Base-by-base conservation (phyloP, 1,284 basidiomycete species). In the Vanrija sp. region DNA sequence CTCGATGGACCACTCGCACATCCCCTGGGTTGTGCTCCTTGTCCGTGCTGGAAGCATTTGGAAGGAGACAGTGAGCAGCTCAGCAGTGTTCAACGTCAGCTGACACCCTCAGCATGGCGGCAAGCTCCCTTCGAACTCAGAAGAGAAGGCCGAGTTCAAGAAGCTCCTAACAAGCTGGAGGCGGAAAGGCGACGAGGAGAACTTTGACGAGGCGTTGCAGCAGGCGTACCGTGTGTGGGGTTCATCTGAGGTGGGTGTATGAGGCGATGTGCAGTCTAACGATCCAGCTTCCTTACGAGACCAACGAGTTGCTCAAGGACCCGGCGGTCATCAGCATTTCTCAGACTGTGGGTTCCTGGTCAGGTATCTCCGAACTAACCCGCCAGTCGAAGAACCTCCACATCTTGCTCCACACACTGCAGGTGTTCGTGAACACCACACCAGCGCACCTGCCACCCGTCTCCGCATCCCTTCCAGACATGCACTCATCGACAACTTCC, bases 141-240 rank as follows among this genome's bases (percentile, higher is more conserved):
- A 80, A 0, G 89, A 96, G 65, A 86, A 89, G 65, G 81, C 86
- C 58, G 85, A 83, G 19, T 95, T 98, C 79, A 91, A 92, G 69
- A 79, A 83, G 49, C 60, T 65, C 21, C 51, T 71, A 18, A 64
- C 59, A 28, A 60, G 54, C 34, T 66, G 62, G 51, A 59, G 61
- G 28, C 72, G 81, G 57, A 90, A 91, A 65, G 67, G 78, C 0
- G 95, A 98, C 73, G 90, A 95, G 67, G 95, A 98, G 78, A 98
- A 98, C 78, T 92, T 93, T 72, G 94, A 97, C 63, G 93, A 96
- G 74, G 93, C 92, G 1, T 83, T 88, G 62, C 81, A 85, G 2
- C 86, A 93, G 73, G 86, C 87, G 0, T 88, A 88, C 72, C 82
- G 88, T 39, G 84, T 83, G 51, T 90, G 85, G 82, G 81, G 83